Evolutionary conservation across 192 early-diverging fungal species (phyloP), one percentile per base, ranked within the genome.

Genomic region (Mortierella antarctica): DNA sequence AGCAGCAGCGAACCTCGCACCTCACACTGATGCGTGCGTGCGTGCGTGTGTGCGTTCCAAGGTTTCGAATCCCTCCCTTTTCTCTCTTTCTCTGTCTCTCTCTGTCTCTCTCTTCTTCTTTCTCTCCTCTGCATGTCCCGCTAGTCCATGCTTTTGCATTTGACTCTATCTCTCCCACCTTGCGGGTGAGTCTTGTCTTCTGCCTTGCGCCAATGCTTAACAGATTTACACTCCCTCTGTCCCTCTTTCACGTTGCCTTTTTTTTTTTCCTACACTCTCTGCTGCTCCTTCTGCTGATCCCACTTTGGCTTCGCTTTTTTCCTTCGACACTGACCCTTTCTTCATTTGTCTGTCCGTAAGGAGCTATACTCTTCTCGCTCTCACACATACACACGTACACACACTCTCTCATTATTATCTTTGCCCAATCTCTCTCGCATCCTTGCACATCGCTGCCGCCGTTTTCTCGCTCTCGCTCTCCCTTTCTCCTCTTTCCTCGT

Each of bases 191-290:
- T 31, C 54, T 55, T 55, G 21, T 15, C 54, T 55, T 21, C 54
- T 55, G 10, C 21, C 20, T n/a, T 21, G 15, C 54, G 9, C 31
- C 31, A 31, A 2, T 31, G 31, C 31, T 31, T 31, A 31, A 31
- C 31, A 31, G 31, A 31, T 31, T 31, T 31, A 31, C 31, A 31
- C 31, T 31, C 31, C 21, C 23, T 13, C 49, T 5, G 62, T 50
- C 62, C 50, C 39, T 64, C 21, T 31, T 64, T 64, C 49, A 52
- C 62, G 50, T 51, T 53, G 31, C 42, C 15, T 17, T 10, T 20
- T 63, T 23, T 15, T 17, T 10, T 20, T 63, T 23, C 15, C 4
- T 14, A 4, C 17, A 11, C 49, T 50, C 49, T 50, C 49, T 17
- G 49, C 2, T 18, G 21, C 21, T 14, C 54, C n/a, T 20, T 9